Evolutionary conservation across 75 land plant genomes (phyloP), one percentile per base, ranked within the genome.

Genomic region (Selaginella moellendorffii): DNA sequence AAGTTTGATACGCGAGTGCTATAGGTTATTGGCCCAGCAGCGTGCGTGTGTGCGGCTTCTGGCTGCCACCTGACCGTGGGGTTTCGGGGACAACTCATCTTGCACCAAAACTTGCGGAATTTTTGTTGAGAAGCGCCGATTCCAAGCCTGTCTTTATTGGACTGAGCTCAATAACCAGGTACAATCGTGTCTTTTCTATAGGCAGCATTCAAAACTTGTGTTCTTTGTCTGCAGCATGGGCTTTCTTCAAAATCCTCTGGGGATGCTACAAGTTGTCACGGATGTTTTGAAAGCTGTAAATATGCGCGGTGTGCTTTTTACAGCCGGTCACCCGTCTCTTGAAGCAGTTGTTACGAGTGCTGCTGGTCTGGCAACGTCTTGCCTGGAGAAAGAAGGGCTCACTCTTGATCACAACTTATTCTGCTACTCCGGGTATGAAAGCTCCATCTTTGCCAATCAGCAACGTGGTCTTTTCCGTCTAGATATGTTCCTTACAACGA

Each of bases 101-200:
- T 68, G 52, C 53, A 63, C 65, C 63, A 53, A 71, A 31, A 42
- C 70, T 71, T 0, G 25, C n/a, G 28, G 42, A 58, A 20, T 71
- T 71, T 46, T 1, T 71, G 60, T 24, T 56, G 56, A 36, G 29
- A 21, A 23, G 24, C 28, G 46, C 14, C 21, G 52, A 9, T 42
- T 26, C 62, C 28, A 22, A 53, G 27, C 86, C 86, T 21, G 72
- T 92, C 62, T 92, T 88, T 69, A 62, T 92, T 21, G 86, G 97
- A n/a, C 67, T 92, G 26, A 83, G 90, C 69, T 92, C 97, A 26
- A 73, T 85, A 66, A 93, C 85, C 66, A 86, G 96, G 96, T 70
- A 25, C 5, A 56, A 56, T 8, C 46, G 14, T 36, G 14, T 5
- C 5, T 36, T 36, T 36, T 5, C 10, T 36, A 36, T 5, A 5